These are phyloP conservation scores for Boletus fagicola DNA, from an alignment of 768 basidiomycete genomes.

Conservation along the genomic window DNA sequence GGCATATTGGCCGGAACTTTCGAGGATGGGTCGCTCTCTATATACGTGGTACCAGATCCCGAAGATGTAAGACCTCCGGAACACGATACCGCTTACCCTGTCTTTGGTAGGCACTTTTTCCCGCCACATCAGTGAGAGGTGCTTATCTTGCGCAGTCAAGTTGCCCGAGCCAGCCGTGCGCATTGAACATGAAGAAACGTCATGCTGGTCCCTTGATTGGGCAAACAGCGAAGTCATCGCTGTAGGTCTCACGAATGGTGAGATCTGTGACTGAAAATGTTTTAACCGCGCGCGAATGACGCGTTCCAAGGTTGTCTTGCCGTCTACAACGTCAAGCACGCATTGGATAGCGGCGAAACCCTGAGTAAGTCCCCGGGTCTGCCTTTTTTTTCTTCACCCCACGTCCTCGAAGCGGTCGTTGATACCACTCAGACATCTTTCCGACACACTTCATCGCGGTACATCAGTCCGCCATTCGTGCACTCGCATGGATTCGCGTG, in stretches of 20 bases:
- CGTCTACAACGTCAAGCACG: slow-evolving; percentile 52
- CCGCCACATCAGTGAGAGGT: background rate
- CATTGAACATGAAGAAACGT: slow-evolving; percentile 72
- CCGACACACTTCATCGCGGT: slow-evolving; percentile 71
- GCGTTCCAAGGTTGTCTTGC: slow-evolving; percentile 48
- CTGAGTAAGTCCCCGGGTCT: slow-evolving; percentile 28
- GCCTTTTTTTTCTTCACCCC: background rate
- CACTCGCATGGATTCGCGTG: slow-evolving; percentile 69
- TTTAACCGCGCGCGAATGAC: background rate
- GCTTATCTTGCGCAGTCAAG: slow-evolving; percentile 42
- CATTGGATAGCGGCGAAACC: slow-evolving; percentile 35
- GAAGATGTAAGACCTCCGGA: slow-evolving; percentile 39
- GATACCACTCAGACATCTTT: slow-evolving; percentile 36
- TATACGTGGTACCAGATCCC: slow-evolving; percentile 82
- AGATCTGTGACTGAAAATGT: background rate
- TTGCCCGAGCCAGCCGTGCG: slow-evolving; percentile 63
- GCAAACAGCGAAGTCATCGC: slow-evolving; percentile 81
- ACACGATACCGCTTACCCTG: slow-evolving; percentile 35
- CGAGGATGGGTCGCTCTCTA: slow-evolving; percentile 78
- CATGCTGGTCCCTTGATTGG: slow-evolving; percentile 87
- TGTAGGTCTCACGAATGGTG: slow-evolving; percentile 83
- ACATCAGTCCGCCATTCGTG: slow-evolving; percentile 80
- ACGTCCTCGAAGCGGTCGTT: background rate
- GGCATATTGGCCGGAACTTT: slow-evolving; percentile 85
- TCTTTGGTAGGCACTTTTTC: slow-evolving; percentile 46